Percentiles rank a stretch among this genome's conserved stretches.
Evolutionary conservation across 108 stramenopile species (phyloP).

Genomic region (Nitzschia palea): DNA sequence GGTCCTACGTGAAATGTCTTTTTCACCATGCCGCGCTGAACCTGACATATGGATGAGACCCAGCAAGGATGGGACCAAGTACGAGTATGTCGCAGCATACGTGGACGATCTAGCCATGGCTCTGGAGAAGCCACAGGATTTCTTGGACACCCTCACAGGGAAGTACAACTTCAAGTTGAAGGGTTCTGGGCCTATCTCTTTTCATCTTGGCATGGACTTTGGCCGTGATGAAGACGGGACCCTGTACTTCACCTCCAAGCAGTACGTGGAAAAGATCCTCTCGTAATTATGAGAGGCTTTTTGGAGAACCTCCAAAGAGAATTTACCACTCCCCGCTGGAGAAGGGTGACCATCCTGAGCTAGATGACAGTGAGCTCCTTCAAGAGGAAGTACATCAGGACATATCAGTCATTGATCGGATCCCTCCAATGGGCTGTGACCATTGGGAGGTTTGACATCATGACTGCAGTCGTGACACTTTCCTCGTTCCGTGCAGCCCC

Average conservation of each 20-base stretch:
- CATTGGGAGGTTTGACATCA: conserved; percentile 44
- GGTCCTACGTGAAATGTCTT: conserved; percentile 15
- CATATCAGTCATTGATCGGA: conserved; percentile 23
- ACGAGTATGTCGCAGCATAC: conserved; percentile 33
- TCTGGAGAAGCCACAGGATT: conserved; percentile 10
- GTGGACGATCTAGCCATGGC: conserved; percentile 38
- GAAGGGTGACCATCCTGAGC: conserved; percentile 4
- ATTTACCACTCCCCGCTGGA: conserved; percentile 14
- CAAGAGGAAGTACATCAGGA: neutral
- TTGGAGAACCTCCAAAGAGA: conserved; percentile 29
- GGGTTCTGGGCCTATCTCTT: conserved; percentile 13
- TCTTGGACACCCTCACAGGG: conserved; percentile 4
- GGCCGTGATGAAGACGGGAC: conserved; percentile 33
- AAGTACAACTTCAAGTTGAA: conserved; percentile 36
- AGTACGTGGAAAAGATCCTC: conserved; percentile 17
- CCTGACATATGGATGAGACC: conserved; percentile 43
- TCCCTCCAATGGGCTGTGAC: conserved; percentile 21
- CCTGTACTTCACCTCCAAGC: conserved; percentile 6
- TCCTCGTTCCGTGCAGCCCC: conserved; percentile 9
- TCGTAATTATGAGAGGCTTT: conserved; percentile 13
- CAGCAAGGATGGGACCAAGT: conserved; percentile 7
- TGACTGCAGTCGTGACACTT: conserved; percentile 19
- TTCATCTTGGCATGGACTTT: conserved; percentile 37
- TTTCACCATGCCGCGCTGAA: conserved; percentile 29
- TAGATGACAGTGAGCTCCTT: neutral